Base-by-base conservation (phyloP, 2,329 filamentous ascomycete species). In the Chaetomiaceae sp. region DNA sequence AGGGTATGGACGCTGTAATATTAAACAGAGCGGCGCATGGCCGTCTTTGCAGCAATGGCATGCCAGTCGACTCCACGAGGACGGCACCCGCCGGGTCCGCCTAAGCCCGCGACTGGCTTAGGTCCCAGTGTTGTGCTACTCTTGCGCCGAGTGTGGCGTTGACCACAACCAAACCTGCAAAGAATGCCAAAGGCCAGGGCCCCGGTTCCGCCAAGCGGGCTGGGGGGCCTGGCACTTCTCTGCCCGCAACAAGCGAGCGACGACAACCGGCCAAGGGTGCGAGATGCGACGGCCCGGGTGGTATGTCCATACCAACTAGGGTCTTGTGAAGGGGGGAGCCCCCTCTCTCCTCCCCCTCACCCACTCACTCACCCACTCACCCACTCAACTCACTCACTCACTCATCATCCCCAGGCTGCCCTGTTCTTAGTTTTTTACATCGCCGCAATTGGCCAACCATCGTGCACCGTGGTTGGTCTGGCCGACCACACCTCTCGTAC, bases 141-240 rank as follows among this genome's bases (percentile, higher is more conserved):
- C 42, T 51, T 40, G 49, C 54, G 41, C 51, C 48, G 51, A 62
- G 60, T 54, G 60, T 59, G 60, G 60, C 57, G 57, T 58, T 58
- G 58, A 47, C 33, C 37, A 45, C 23, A 16, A 48, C 53, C 51
- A 44, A 57, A 55, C 53, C 53, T 57, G 60, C 56, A 58, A 51
- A 57, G 51, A 51, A 54, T 46, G 38, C 43, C n/a, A n/a, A 50
- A 48, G 54, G 52, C 54, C 49, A 45, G 54, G 57, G 54, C 25
- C 46, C 49, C 40, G 40, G 49, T 21, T 34, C 18, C 30, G 57
- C 51, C 53, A 57, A 55, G 57, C 34, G 52, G 50, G 48, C 51
- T 48, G 49, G 57, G 56, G 53, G 41, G n/a, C n/a, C 34, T 40
- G 50, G 41, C 32, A 23, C 25, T 37, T 34, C 47, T 44, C 18